Evolutionary conservation across 306 rosid genomes (phyloP).

Genomic region (Delonix regia): DNA sequence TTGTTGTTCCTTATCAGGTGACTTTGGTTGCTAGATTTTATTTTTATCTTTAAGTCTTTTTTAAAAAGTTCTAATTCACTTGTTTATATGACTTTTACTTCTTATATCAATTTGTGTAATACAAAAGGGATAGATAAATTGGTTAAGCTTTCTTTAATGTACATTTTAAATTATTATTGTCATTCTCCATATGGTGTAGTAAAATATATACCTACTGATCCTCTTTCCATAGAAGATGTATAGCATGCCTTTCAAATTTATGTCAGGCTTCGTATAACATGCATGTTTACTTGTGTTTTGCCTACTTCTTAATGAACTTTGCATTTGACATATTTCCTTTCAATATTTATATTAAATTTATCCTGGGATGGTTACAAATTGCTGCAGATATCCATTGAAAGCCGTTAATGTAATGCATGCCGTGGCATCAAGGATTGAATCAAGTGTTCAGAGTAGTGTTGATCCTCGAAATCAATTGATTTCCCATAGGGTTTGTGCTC

Average conservation of each 20-base stretch:
- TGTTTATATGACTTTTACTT: background rate
- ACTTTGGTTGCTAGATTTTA: background rate
- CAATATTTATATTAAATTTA: constrained; percentile 13
- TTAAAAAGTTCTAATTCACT: background rate
- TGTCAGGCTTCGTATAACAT: background rate
- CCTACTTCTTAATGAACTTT: constrained; percentile 13
- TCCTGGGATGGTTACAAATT: constrained; percentile 31
- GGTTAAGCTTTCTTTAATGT: background rate
- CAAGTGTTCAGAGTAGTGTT: constrained; percentile 50
- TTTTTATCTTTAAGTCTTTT: background rate
- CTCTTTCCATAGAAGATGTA: constrained; percentile 18
- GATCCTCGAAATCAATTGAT: constrained; percentile 55
- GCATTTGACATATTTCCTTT: constrained; percentile 1
- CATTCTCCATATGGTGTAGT: background rate
- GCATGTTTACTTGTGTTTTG: background rate
- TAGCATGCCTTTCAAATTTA: background rate
- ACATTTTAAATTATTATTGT: background rate
- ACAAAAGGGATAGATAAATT: background rate
- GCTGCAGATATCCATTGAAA: constrained; percentile 82
- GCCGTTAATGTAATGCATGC: constrained; percentile 91
- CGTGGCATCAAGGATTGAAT: constrained; percentile 84
- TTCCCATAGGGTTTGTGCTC: constrained; percentile 52
- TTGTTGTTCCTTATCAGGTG: constrained; percentile 31
- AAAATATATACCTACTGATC: background rate
- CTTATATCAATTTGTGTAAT: background rate